Base-by-base conservation (phyloP, 148 eudicot genomes). In the Heliamphora exappendiculata region DNA sequence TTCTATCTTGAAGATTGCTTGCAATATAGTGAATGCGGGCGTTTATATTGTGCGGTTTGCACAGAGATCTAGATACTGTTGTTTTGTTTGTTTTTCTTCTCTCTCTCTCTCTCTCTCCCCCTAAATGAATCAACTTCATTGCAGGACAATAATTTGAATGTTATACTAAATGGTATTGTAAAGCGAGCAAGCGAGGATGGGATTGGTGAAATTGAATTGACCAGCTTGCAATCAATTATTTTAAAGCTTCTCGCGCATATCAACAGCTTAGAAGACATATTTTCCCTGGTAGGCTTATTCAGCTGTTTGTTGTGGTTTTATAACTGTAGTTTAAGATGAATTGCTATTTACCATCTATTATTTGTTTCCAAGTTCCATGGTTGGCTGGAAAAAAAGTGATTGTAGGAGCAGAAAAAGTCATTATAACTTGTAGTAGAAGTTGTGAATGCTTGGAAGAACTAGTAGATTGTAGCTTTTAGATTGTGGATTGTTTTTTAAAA, bases 201-300 rank as follows among this genome's bases (percentile, higher is more conserved):
- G 82, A 79, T 87, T 72, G 75, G 57, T 77, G 91, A 88, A 74
- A 72, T 75, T 75, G 91, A 84, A 62, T 74, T 82, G 67, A 80
- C 83, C 34, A 87, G 83, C 86, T 73, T 91, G 86, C 87, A 84
- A 78, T 89, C 93, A 69, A 70, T 91, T 60, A 73, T 91, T 45
- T 59, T 83, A 76, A 91, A 89, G 85, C 78, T 88, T 84, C 80
- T 91, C 44, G 60, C 73, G 76, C 86, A 89, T 84, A 70, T 81
- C 53, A 82, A 78, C 75, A 73, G 77, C 82, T 69, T 91, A 74
- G 83, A 89, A 84, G 86, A 85, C 65, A 31, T 84, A 67, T 78
- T 91, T 67, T 76, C 85, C 51, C 78, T 89, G 89, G 97, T 91
- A 74, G 14, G 82, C 53, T 76, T 73, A 63, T 63, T 78, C 50